phyloP scores from a whole-genome alignment of 179 eudicot genomes.

The Spergularia azorica region DNA sequence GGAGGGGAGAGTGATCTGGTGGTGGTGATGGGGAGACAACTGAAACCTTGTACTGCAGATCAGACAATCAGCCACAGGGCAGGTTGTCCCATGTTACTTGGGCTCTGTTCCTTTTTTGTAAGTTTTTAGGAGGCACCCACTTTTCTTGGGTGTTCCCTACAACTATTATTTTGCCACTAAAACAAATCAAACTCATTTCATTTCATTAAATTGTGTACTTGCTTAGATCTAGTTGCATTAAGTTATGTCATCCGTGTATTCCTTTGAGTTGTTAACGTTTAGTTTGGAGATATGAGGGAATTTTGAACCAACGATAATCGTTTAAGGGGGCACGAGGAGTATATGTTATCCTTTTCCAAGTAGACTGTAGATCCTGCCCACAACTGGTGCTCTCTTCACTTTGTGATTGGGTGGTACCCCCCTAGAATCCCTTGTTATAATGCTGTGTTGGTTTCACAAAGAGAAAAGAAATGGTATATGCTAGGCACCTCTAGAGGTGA shows the following conservation, averaged over 20 bases:
- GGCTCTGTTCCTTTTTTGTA: constrained; percentile 36
- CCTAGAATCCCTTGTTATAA: not conserved
- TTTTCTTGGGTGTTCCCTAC: constrained; percentile 36
- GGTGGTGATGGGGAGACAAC: constrained; percentile 34
- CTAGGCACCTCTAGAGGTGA: constrained; percentile 9
- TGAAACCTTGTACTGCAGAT: constrained; percentile 41
- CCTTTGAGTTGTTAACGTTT: too few relatives aligned
- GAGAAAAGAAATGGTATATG: constrained; percentile 4
- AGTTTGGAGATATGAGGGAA: too few relatives aligned
- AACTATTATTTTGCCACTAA: constrained; percentile 27
- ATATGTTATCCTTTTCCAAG: constrained; percentile 16
- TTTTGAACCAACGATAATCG: too few relatives aligned
- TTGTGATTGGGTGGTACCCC: constrained; percentile 25
- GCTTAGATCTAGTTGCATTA: not conserved
- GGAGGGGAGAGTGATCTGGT: constrained; percentile 17
- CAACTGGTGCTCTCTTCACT: constrained; percentile 15
- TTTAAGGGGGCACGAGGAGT: too few relatives aligned
- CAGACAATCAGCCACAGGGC: constrained; percentile 39
- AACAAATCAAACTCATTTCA: not conserved
- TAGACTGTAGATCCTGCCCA: constrained; percentile 2
- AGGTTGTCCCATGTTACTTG: constrained; percentile 47
- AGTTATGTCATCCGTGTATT: too few relatives aligned
- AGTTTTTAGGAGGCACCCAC: constrained; percentile 37
- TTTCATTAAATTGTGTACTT: constrained; percentile 20
- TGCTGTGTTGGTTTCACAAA: not conserved